These are phyloP conservation scores for Cetradonia linearis DNA, from an alignment of 495 filamentous ascomycete species.

Conservation along the genomic window DNA sequence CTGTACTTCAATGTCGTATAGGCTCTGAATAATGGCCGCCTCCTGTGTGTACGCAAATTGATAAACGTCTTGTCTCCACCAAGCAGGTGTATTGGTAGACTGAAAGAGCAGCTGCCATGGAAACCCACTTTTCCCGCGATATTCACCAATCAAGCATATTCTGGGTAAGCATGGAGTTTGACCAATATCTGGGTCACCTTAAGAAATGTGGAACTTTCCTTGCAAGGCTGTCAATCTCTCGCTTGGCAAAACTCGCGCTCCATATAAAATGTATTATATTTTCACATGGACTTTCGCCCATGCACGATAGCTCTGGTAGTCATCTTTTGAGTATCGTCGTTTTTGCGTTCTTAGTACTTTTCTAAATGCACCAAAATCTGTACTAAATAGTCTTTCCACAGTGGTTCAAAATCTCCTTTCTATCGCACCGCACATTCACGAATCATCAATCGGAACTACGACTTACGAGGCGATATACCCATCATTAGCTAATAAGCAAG, in stretches of 20 bases:
- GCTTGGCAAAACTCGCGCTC: background rate
- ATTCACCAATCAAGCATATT: background rate
- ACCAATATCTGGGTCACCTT: background rate
- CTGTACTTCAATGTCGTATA: background rate
- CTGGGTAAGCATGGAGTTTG: background rate
- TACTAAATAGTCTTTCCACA: background rate
- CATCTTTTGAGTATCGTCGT: background rate
- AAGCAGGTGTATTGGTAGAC: background rate
- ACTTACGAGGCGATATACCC: background rate
- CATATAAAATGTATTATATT: background rate
- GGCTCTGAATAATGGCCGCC: background rate
- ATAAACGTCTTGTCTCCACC: background rate
- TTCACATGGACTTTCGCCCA: background rate
- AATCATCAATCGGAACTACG: background rate
- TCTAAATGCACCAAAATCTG: background rate
- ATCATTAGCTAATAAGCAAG: background rate
- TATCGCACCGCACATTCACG: background rate
- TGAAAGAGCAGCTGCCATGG: background rate
- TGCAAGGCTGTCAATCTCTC: background rate
- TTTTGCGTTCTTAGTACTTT: background rate
- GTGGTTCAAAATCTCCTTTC: background rate
- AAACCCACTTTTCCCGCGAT: background rate
- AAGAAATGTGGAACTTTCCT: background rate
- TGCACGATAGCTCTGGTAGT: background rate
- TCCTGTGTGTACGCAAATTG: background rate